A percentile compares a stretch with the other conserved stretches of the same genome.
phyloP scores from a whole-genome alignment of 805 yeast genomes.

The Zygotorulaspora chibaensis region DNA sequence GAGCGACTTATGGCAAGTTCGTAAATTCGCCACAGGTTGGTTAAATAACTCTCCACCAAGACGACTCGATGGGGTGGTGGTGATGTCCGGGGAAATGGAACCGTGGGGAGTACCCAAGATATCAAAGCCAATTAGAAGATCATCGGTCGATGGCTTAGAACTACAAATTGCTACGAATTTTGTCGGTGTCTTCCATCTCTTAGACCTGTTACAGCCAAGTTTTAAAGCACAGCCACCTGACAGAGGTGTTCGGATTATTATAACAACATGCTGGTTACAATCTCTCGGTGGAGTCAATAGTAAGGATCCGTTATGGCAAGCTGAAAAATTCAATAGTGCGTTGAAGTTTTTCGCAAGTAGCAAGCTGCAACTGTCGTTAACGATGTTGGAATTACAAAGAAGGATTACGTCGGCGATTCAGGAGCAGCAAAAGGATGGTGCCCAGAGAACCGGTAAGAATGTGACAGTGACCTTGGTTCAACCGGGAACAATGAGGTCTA shows the following conservation, averaged over 20 bases:
- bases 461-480: conserved; percentile 72
- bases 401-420: conserved; percentile 55
- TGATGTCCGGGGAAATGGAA: conserved; percentile 78
- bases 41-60: conserved; percentile 87
- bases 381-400: conserved; percentile 75
- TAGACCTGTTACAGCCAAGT: conserved; percentile 78
- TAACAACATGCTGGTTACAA: conserved; percentile 77
- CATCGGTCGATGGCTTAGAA: conserved; percentile 81
- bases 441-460: conserved; percentile 45
- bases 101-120: conserved; percentile 51
- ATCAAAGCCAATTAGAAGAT: conserved; percentile 45
- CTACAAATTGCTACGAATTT: conserved; percentile 80
- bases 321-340: conserved; percentile 55
- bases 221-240: conserved; percentile 89
- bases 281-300: conserved; percentile 64
- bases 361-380: conserved; percentile 68
- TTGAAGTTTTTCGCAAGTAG: conserved; percentile 79
- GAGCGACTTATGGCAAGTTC: conserved; percentile 62
- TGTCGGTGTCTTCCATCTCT: conserved; percentile 72
- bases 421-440: conserved; percentile 45
- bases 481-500: conserved; percentile 89
- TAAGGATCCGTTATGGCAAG: conserved; percentile 60
- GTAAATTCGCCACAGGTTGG: conserved; percentile 94
- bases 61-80: conserved; percentile 81
- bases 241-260: conserved; percentile 79